Percentiles rank a stretch among this genome's conserved stretches.
Evolutionary conservation across 495 filamentous ascomycete genomes (phyloP).

Genomic region (Aspergillus incahuasiensis): DNA sequence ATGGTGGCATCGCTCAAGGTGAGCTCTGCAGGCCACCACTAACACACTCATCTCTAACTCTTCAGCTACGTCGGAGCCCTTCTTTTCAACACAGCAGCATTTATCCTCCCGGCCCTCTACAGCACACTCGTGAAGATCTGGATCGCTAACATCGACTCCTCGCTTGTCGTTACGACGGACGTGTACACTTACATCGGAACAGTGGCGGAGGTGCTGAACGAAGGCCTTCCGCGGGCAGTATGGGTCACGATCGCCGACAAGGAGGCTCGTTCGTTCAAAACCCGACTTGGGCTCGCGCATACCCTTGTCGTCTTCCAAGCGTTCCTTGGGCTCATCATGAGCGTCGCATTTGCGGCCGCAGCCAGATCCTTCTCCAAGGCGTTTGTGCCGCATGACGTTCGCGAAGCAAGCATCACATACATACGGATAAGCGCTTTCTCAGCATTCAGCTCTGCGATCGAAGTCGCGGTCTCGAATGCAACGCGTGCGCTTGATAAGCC

Average conservation of each 20-base stretch:
- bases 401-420: conserved; percentile 55
- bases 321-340: conserved; percentile 55
- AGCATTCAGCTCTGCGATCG: conserved; percentile 57
- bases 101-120: conserved; percentile 66
- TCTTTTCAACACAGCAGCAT: conserved; percentile 59
- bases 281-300: conserved; percentile 56
- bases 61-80: conserved; percentile 52
- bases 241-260: conserved; percentile 69
- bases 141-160: conserved; percentile 65
- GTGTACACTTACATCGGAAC: conserved; percentile 59
- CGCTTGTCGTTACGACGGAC: conserved; percentile 65
- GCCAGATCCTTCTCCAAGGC: conserved; percentile 50
- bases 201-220: conserved; percentile 66
- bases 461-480: conserved; percentile 55
- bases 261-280: conserved; percentile 44
- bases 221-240: conserved; percentile 64
- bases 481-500: conserved; percentile 68
- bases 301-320: conserved; percentile 60
- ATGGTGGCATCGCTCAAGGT: conserved; percentile 16
- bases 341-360: conserved; percentile 53
- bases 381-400: conserved; percentile 60
- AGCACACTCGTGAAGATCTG: conserved; percentile 67
- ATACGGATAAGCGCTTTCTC: conserved; percentile 61
- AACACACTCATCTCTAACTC: neutral
- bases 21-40: neutral